phyloP scores from a whole-genome alignment of 352 stramenopile genomes.

The Globisporangium acanthophoron region DNA sequence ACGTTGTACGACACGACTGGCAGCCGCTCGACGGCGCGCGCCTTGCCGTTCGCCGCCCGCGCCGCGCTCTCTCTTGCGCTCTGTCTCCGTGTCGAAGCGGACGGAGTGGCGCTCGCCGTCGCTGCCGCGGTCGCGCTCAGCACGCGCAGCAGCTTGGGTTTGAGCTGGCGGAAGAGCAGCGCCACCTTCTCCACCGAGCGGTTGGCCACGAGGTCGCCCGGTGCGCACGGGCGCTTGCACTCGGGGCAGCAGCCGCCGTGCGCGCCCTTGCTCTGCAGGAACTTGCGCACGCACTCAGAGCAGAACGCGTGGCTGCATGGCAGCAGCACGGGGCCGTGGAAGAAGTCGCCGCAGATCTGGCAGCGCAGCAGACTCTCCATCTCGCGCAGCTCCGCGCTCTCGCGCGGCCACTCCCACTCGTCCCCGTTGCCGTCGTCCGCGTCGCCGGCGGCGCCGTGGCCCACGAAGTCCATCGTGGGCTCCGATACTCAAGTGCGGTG shows the following conservation, averaged over 20 bases:
- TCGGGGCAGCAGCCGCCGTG: slow-evolving; percentile 70
- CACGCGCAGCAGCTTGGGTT: slow-evolving; percentile 52
- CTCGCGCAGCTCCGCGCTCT: slow-evolving; percentile 51
- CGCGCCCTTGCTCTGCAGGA: slow-evolving; percentile 62
- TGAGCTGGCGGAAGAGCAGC: slow-evolving; percentile 61
- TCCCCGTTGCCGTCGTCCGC: slow-evolving; percentile 23
- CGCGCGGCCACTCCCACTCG: slow-evolving; percentile 73
- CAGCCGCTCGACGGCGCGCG: slow-evolving; percentile 38
- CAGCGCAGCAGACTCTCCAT: slow-evolving; percentile 77
- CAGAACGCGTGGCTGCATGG: slow-evolving; percentile 81
- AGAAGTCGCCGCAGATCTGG: slow-evolving; percentile 81
- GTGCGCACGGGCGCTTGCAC: slow-evolving; percentile 65
- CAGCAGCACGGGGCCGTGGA: slow-evolving; percentile 74
- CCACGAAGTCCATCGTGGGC: slow-evolving; percentile 8
- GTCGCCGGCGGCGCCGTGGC: slow-evolving; percentile 3
- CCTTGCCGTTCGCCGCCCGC: slow-evolving; percentile 6
- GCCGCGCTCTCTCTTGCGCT: slow-evolving; percentile 1
- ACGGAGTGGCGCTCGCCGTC: not conserved
- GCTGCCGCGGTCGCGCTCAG: slow-evolving; percentile 14
- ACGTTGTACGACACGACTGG: slow-evolving; percentile 79
- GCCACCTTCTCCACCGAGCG: slow-evolving; percentile 68
- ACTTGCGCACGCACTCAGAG: slow-evolving; percentile 77
- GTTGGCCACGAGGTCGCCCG: slow-evolving; percentile 62
- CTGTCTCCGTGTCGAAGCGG: not conserved
- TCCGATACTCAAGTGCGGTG: not conserved